Base-by-base conservation (phyloP, 2,329 filamentous ascomycete species). In the Penicillium italicum region DNA sequence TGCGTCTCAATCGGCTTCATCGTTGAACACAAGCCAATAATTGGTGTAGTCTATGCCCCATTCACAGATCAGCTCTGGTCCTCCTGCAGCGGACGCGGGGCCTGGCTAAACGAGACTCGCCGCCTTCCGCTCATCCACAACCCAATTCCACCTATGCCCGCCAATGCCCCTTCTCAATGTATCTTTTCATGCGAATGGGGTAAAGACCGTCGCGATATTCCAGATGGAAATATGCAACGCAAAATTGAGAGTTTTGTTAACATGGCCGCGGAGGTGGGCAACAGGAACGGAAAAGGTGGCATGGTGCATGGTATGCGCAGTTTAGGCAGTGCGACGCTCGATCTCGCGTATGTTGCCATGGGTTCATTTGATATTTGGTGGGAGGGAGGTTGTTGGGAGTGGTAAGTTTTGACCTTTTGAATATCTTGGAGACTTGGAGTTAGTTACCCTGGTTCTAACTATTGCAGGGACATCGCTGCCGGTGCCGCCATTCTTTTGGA, bases 361-460 rank as follows among this genome's bases (percentile, higher is more conserved):
- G 88, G 88, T 0, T 79, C 84, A 0, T 86, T 91, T 62, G 88
- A 91, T 72, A 89, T 91, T 11, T 91, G 88, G 88, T 91, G 88
- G 88, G 88, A 91, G 68, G 88, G 87, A 3, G 88, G 88, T 0
- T 90, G 87, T 66, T 90, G 88, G 88, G 89, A 91, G 72, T 91
- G 88, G 85, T 86, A 64, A 61, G 79, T 70, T 40, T 24, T 20
- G 10, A 8, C 44, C 51, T 26, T 31, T 4, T 6, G 10, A 41
- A 33, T 16, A 12, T 33, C 2, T 26, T n/a, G n/a, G n/a, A n/a
- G n/a, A n/a, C 34, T 51, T 43, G 22, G 36, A 12, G n/a, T n/a
- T n/a, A n/a, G n/a, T n/a, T n/a, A n/a, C n/a, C n/a, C n/a, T n/a
- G 12, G 6, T 20, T 34, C 48, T 58, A 30, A 59, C 37, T 28